These are phyloP conservation scores for Tritrichomonas foetus DNA, from an alignment of 208 protist genomes.

Conservation along the genomic window DNA sequence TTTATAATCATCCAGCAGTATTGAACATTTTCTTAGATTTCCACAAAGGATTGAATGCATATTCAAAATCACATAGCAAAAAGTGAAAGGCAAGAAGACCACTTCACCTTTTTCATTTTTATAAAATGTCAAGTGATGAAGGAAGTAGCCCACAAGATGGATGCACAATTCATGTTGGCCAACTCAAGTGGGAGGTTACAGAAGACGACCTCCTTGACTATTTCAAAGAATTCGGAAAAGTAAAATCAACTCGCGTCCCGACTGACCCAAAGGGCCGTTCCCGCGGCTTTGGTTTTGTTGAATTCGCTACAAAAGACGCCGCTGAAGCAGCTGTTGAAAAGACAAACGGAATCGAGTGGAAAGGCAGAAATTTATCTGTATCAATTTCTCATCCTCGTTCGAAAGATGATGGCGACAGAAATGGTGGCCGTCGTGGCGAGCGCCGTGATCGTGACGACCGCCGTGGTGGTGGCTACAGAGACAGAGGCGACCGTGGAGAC, in stretches of 20 bases:
- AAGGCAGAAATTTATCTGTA: neutral
- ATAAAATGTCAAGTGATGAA: too few relatives aligned
- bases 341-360: neutral
- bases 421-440: slow-evolving; percentile 1
- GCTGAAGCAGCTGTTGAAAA: neutral
- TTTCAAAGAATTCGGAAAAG: slow-evolving; percentile 15
- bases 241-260: neutral
- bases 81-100: too few relatives aligned
- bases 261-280: neutral
- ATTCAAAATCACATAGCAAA: too few relatives aligned
- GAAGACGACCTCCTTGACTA: neutral
- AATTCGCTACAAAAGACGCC: neutral
- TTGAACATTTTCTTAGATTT: too few relatives aligned
- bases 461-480: neutral
- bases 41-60: too few relatives aligned
- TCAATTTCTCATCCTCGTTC: neutral
- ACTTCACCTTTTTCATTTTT: too few relatives aligned
- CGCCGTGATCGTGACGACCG: slow-evolving; percentile 30
- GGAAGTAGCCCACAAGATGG: too few relatives aligned
- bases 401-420: neutral
- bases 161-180: neutral
- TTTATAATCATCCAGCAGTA: too few relatives aligned
- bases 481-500: neutral
- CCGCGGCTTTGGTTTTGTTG: neutral
- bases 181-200: neutral